Evolutionary conservation across 495 filamentous ascomycete genomes (phyloP), one percentile per base, ranked within the genome.

Genomic region (Parachaetomium inaequale): DNA sequence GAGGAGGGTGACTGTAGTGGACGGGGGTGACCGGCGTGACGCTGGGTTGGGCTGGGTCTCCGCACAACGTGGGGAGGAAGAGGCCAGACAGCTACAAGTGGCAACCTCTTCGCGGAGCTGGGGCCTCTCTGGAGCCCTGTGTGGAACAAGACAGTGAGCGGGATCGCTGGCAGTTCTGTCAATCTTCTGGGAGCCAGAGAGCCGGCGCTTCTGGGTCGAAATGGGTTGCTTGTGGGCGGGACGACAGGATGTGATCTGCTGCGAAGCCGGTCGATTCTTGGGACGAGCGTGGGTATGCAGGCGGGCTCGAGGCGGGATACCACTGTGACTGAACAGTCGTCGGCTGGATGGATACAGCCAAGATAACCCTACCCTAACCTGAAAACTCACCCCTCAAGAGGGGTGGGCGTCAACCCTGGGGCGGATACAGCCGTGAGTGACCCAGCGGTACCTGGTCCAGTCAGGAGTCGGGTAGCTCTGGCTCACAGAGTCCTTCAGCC

Each of bases 271-370:
- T 56, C 54, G 60, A 50, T 62, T 67, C 58, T 68, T 65, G 65
- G 57, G 61, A 69, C 52, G 52, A 63, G 32, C 53, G 66, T 66
- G 64, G 63, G 63, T 58, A 47, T 69, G 68, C 66, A 66, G 65
- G 69, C 68, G 67, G 65, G 64, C 43, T 69, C 66, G 64, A 66
- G 65, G 69, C 68, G 67, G 65, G 64, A 66, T 65, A 57, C 62
- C 59, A 68, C 58, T 40, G 59, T 59, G 59, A 63, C 55, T 50
- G 60, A 61, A 61, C 53, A 69, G 56, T 69, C 59, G 63, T 55
- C 65, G 58, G 56, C 61, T 40, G 53, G 61, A 64, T 59, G 61
- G 63, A 63, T 23, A 50, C 49, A 57, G 47, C 60, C 65, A 62
- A 63, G 65, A 59, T 63, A 64, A 55, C 63, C 63, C 56, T 59